Evolutionary conservation across 306 rosid genomes (phyloP).

Genomic region (Acacia crassicarpa): DNA sequence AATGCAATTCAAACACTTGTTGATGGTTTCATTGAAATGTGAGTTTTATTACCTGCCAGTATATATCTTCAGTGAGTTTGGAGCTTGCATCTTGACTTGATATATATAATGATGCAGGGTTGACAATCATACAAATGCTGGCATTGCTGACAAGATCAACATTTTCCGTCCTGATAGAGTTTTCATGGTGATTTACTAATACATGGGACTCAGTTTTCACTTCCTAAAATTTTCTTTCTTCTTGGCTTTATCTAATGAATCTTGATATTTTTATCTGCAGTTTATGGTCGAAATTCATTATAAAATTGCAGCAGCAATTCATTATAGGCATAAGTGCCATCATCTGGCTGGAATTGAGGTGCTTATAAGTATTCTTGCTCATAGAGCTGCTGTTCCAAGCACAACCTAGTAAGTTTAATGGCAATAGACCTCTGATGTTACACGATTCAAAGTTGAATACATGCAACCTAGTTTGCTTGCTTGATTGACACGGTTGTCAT

Average conservation of each 20-base stretch:
- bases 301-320: constrained; percentile 79
- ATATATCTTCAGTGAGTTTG: neutral
- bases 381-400: constrained; percentile 76
- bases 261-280: constrained; percentile 50
- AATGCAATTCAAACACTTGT: constrained; percentile 72
- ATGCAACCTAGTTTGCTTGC: constrained; percentile 13
- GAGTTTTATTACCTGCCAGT: constrained; percentile 30
- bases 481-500: neutral
- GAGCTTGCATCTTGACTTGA: constrained; percentile 23
- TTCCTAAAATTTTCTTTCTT: constrained; percentile 22
- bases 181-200: constrained; percentile 66
- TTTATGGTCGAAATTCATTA: constrained; percentile 83
- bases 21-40: constrained; percentile 90
- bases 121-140: constrained; percentile 46
- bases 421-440: constrained; percentile 2
- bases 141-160: constrained; percentile 76
- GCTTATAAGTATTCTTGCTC: constrained; percentile 66
- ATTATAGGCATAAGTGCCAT: constrained; percentile 86
- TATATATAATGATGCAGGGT: constrained; percentile 53
- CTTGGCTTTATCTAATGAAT: constrained; percentile 30
- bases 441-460: neutral
- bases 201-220: constrained; percentile 7
- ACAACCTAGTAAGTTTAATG: constrained; percentile 70
- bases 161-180: constrained; percentile 89
- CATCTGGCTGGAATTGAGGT: constrained; percentile 83